These are phyloP conservation scores for Linnemannia zychae DNA, from an alignment of 192 early-diverging fungal genomes.

Conservation along the genomic window DNA sequence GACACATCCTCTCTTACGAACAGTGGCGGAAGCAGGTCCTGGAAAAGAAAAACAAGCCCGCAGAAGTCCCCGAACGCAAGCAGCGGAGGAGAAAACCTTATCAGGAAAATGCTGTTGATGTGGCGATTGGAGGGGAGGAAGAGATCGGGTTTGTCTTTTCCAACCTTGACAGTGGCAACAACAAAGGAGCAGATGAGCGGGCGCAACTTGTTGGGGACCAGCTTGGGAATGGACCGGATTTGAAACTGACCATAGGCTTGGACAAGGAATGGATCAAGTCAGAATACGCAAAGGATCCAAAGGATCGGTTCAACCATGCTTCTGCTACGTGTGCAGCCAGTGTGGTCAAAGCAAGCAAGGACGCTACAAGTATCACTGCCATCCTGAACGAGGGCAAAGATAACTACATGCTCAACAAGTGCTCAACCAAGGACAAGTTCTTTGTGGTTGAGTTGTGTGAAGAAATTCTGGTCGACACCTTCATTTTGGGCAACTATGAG, in stretches of 20 bases:
- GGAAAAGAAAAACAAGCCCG: conserved; percentile 37
- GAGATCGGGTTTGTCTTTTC: conserved; percentile 49
- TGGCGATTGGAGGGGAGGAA: conserved; percentile 46
- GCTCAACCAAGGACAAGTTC: conserved; percentile 80
- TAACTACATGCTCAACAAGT: conserved; percentile 95
- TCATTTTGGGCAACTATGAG: conserved; percentile 95
- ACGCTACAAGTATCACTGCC: conserved; percentile 83
- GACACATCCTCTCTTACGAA: conserved; percentile 48
- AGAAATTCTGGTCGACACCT: conserved; percentile 90
- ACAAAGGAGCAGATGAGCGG: conserved; percentile 24
- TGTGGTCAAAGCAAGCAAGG: conserved; percentile 86
- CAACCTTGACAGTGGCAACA: conserved; percentile 29
- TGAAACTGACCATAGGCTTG: background rate
- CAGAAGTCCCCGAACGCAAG: conserved; percentile 39
- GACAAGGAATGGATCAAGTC: conserved; percentile 44
- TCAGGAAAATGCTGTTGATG: conserved; percentile 49
- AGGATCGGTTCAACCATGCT: conserved; percentile 96
- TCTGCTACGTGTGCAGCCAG: conserved; percentile 94
- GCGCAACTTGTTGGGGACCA: conserved; percentile 24
- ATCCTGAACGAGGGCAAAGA: conserved; percentile 95
- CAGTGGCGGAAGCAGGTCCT: conserved; percentile 52
- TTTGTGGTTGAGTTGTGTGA: conserved; percentile 96
- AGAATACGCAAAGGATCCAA: conserved; percentile 68
- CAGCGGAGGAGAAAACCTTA: conserved; percentile 47
- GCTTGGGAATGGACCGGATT: conserved; percentile 35